Percentiles rank a stretch among this genome's conserved stretches.
phyloP scores from a whole-genome alignment of 73 alveolate genomes.

The Paramecium sexaurelia region DNA sequence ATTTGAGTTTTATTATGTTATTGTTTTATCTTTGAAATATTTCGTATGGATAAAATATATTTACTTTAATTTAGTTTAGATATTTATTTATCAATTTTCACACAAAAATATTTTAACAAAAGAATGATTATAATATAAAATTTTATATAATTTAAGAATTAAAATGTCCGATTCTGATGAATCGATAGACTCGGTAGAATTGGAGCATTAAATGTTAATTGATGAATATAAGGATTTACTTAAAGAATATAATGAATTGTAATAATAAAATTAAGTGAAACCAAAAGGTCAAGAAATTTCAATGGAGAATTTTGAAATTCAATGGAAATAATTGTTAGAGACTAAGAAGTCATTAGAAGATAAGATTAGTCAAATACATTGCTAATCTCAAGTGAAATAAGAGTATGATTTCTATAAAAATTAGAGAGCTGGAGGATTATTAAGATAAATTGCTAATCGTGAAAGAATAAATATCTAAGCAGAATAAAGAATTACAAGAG shows the following conservation, averaged over 20 bases:
- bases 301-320: neutral
- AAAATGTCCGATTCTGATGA: slow-evolving; percentile 31
- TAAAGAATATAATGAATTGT: neutral
- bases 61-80: no score
- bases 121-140: no score
- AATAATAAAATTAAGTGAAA: neutral
- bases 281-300: neutral
- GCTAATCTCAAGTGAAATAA: neutral
- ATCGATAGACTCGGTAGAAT: slow-evolving; percentile 35
- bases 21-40: neutral
- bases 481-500: neutral
- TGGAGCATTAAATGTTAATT: slow-evolving; percentile 28
- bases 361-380: neutral
- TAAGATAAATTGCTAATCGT: neutral
- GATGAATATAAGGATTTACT: neutral
- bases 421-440: slow-evolving; percentile 13
- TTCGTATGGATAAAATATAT: no score
- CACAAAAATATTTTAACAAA: no score
- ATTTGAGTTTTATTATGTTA: neutral
- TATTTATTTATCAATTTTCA: no score
- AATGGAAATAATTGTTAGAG: neutral
- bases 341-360: slow-evolving; percentile 24
- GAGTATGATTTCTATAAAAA: neutral
- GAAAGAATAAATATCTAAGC: neutral
- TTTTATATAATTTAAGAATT: neutral